Evolutionary conservation across 2,329 filamentous ascomycete species (phyloP).

Genomic region (Coniochaeta prunicola): DNA sequence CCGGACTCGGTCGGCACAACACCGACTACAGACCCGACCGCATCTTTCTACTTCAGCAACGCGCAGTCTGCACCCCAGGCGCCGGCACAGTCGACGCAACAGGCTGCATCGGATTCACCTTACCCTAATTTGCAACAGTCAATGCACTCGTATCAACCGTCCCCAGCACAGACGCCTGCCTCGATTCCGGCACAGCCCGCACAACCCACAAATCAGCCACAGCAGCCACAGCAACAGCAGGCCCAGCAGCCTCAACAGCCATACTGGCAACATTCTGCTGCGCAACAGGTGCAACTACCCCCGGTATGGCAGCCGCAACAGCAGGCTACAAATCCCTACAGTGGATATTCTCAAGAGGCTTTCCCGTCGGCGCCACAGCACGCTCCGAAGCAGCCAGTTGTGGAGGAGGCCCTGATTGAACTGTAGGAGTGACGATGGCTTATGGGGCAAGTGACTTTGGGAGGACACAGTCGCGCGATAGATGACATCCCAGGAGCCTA

Average conservation of each 20-base stretch:
- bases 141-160: slow-evolving; percentile 35
- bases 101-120: slow-evolving; percentile 37
- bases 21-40: slow-evolving; percentile 41
- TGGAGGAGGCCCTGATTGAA: slow-evolving; percentile 77
- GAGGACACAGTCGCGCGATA: not conserved
- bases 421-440: slow-evolving; percentile 36
- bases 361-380: slow-evolving; percentile 62
- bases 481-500: not conserved
- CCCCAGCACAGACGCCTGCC: slow-evolving; percentile 31
- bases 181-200: slow-evolving; percentile 27
- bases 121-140: slow-evolving; percentile 46
- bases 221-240: slow-evolving; percentile 20
- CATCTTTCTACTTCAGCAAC: slow-evolving; percentile 51
- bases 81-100: slow-evolving; percentile 24
- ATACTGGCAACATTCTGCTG: slow-evolving; percentile 40
- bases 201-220: slow-evolving; percentile 17
- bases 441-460: not conserved
- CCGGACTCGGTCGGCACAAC: slow-evolving; percentile 25
- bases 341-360: slow-evolving; percentile 48
- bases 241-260: slow-evolving; percentile 31
- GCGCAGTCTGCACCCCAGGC: slow-evolving; percentile 18
- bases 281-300: slow-evolving; percentile 30
- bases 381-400: slow-evolving; percentile 47
- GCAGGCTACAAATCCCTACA: slow-evolving; percentile 38
- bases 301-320: slow-evolving; percentile 33